Evolutionary conservation across 1,139 yeast species (phyloP).

Genomic region (Geotrichum europaeum): DNA sequence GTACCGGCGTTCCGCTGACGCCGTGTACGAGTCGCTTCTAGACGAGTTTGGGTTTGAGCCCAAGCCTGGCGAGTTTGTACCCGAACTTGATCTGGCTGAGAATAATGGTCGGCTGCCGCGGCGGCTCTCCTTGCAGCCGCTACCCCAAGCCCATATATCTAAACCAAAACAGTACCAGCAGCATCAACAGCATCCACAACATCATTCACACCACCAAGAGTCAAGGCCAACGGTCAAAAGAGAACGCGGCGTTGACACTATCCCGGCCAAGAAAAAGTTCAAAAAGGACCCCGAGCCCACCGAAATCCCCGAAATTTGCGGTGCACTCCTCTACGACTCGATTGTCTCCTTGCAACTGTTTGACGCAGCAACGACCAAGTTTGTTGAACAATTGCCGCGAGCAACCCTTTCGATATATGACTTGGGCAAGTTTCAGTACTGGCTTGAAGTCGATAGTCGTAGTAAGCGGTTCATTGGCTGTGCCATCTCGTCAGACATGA

Average conservation of each 20-base stretch:
- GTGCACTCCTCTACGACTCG: slow-evolving; percentile 1
- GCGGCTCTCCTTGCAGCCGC: background rate
- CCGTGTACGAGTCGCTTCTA: slow-evolving; percentile 39
- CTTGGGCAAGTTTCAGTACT: slow-evolving; percentile 47
- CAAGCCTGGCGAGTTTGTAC: slow-evolving; percentile 1
- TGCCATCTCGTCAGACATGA: slow-evolving; percentile 45
- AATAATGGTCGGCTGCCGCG: background rate
- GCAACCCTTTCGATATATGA: slow-evolving; percentile 42
- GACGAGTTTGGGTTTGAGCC: slow-evolving; percentile 49
- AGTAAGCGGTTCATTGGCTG: slow-evolving; percentile 39
- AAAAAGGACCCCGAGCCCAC: slow-evolving; percentile 20
- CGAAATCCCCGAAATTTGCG: slow-evolving; percentile 15
- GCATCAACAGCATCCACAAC: background rate
- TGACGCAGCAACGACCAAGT: slow-evolving; percentile 49
- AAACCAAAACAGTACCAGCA: background rate
- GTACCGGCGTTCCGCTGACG: slow-evolving; percentile 42
- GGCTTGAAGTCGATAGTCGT: slow-evolving; percentile 42
- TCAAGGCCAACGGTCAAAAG: background rate
- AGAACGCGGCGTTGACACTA: background rate
- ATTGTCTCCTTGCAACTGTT: slow-evolving; percentile 48
- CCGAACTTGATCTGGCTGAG: background rate
- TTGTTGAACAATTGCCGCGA: slow-evolving; percentile 40
- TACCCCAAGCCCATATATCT: background rate
- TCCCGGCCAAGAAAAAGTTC: background rate
- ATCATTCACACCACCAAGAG: background rate